phyloP scores from a whole-genome alignment of 2,329 filamentous ascomycete species.

The Calonectria naviculata region DNA sequence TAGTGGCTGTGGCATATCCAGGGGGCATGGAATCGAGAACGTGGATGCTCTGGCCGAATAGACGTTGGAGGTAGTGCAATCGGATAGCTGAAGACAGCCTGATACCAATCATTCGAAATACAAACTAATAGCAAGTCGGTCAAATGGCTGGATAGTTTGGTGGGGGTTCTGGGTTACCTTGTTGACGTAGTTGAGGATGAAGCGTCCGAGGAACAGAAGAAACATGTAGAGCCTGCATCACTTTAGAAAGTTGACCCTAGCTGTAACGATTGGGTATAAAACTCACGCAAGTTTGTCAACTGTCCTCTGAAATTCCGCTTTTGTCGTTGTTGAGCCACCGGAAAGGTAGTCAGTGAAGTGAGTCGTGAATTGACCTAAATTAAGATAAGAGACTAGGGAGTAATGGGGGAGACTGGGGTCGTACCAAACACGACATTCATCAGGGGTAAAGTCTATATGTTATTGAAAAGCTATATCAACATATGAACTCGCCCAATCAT shows the following conservation, averaged over 20 bases:
- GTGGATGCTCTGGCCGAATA: constrained; percentile 74
- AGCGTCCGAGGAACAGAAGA: constrained; percentile 75
- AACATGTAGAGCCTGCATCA: constrained; percentile 71
- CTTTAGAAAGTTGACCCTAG: background rate
- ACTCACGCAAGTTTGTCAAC: constrained; percentile 60
- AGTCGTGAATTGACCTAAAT: constrained; percentile 55
- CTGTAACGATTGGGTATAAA: background rate
- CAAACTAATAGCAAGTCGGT: constrained; percentile 53
- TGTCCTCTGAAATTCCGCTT: constrained; percentile 51
- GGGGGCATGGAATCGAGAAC: constrained; percentile 74
- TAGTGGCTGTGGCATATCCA: constrained; percentile 70
- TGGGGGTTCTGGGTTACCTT: constrained; percentile 49
- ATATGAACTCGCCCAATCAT: background rate
- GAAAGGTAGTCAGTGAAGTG: constrained; percentile 59
- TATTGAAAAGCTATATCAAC: constrained; percentile 4
- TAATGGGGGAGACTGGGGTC: constrained; percentile 1
- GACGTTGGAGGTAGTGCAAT: constrained; percentile 70
- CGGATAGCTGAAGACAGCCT: constrained; percentile 71
- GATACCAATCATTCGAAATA: constrained; percentile 71
- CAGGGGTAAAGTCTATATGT: constrained; percentile 59
- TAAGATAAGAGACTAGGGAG: background rate
- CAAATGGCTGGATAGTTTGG: background rate
- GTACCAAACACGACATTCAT: constrained; percentile 70
- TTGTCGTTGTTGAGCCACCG: constrained; percentile 42
- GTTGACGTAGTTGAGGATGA: constrained; percentile 71